Conservation (phyloP, 2,329 filamentous ascomycete species). For the Verticillium nubilum region DNA sequence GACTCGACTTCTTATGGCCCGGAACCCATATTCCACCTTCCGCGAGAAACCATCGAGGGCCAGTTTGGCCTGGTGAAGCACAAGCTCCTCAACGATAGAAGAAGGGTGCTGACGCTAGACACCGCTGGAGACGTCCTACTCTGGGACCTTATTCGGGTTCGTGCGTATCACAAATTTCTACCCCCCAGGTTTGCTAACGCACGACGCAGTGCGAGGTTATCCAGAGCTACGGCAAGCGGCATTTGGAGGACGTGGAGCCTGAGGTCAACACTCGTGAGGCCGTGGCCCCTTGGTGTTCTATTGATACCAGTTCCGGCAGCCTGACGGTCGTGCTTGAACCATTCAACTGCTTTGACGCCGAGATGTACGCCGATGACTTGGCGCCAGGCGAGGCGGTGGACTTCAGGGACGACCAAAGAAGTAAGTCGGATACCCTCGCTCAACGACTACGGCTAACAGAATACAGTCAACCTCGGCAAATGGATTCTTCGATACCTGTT, state of each 20-base stretch:
- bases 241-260: slow-evolving; percentile 86
- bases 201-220: slow-evolving; percentile 69
- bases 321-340: slow-evolving; percentile 88
- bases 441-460: slow-evolving; percentile 6
- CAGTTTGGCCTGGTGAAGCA: slow-evolving; percentile 95
- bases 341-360: slow-evolving; percentile 94
- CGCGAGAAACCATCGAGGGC: slow-evolving; percentile 82
- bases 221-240: slow-evolving; percentile 86
- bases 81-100: slow-evolving; percentile 82
- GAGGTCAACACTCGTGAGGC: slow-evolving; percentile 83
- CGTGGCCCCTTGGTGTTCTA: slow-evolving; percentile 92
- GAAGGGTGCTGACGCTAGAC: slow-evolving; percentile 83
- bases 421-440: slow-evolving; percentile 42
- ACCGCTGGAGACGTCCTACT: slow-evolving; percentile 91
- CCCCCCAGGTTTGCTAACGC: background rate
- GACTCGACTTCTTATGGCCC: slow-evolving; percentile 16
- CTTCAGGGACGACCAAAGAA: slow-evolving; percentile 89
- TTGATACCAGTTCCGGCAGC: slow-evolving; percentile 88
- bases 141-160: slow-evolving; percentile 86
- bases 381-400: slow-evolving; percentile 67
- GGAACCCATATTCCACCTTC: slow-evolving; percentile 61
- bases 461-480: slow-evolving; percentile 86
- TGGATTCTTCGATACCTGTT: slow-evolving; percentile 95
- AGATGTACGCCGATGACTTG: slow-evolving; percentile 92
- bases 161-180: slow-evolving; percentile 16